Evolutionary conservation across 1,139 yeast genomes (phyloP).

Genomic region (Meyerozyma smithsonii): DNA sequence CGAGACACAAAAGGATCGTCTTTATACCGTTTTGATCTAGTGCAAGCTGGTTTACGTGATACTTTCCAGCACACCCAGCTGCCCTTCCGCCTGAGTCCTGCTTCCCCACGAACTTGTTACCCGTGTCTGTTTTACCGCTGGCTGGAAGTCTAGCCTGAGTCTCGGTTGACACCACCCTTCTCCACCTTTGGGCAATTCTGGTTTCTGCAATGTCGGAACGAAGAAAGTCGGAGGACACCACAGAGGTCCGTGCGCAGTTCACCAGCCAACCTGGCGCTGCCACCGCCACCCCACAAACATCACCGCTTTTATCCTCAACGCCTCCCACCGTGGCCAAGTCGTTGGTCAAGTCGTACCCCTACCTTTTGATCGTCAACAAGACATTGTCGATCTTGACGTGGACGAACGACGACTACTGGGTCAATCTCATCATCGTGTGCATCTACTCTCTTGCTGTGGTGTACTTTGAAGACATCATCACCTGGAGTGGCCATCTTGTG

Average conservation of each 20-base stretch:
- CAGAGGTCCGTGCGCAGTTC: constrained; percentile 12
- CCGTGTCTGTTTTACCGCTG: too few species aligned
- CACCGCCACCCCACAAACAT: constrained; percentile 39
- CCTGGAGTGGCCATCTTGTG: constrained; percentile 76
- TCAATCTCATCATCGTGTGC: constrained; percentile 60
- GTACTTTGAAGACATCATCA: constrained; percentile 68
- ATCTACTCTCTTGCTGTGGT: constrained; percentile 56
- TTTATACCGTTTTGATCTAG: too few species aligned
- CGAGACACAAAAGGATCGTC: background rate
- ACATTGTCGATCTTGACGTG: constrained; percentile 74
- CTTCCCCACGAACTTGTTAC: too few species aligned
- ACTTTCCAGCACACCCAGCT: too few species aligned
- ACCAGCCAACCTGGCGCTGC: constrained; percentile 4
- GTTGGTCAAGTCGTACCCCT: constrained; percentile 77
- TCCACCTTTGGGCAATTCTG: too few species aligned
- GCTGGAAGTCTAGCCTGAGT: too few species aligned
- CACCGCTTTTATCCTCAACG: constrained; percentile 72
- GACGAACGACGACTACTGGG: constrained; percentile 85
- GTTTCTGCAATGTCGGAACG: constrained; percentile 1
- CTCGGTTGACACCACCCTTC: too few species aligned
- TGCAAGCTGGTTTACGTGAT: too few species aligned
- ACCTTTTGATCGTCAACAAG: constrained; percentile 67
- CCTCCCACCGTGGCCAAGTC: constrained; percentile 91
- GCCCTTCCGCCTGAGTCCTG: too few species aligned
- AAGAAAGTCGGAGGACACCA: background rate